Percentiles rank a stretch among this genome's conserved stretches.
Evolutionary conservation across 2,329 filamentous ascomycete genomes (phyloP).

Genomic region (Xylariaceae sp.): DNA sequence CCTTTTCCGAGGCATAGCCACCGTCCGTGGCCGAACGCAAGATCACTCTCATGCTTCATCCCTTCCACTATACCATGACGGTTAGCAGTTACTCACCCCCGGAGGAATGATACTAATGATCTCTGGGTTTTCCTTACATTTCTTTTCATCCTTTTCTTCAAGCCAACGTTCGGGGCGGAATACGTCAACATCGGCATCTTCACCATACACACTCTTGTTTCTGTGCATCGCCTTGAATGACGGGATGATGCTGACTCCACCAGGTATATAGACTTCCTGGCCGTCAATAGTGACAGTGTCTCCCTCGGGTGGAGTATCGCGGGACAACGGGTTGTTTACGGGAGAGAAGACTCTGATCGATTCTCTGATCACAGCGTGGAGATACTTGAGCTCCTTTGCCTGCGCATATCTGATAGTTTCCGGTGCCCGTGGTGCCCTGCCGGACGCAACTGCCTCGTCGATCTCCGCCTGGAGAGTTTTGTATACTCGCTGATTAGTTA

Average conservation of each 20-base stretch:
- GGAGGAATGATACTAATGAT: not conserved
- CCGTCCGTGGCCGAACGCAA: conserved; percentile 24
- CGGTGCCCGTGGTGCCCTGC: conserved; percentile 42
- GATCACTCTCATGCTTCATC: conserved; percentile 18
- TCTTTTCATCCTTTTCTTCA: conserved; percentile 18
- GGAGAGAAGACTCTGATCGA: conserved; percentile 47
- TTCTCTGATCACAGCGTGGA: conserved; percentile 51
- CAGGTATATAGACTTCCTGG: conserved; percentile 16
- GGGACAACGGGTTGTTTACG: conserved; percentile 30
- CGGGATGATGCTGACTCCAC: conserved; percentile 16
- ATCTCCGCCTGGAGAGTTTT: conserved; percentile 51
- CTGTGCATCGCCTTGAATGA: conserved; percentile 22
- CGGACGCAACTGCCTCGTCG: conserved; percentile 42
- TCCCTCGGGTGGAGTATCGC: conserved; percentile 23
- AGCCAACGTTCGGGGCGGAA: conserved; percentile 33
- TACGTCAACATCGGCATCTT: conserved; percentile 22
- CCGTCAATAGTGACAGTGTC: conserved; percentile 20
- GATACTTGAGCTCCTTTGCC: conserved; percentile 45
- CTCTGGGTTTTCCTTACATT: not conserved
- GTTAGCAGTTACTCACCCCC: not conserved
- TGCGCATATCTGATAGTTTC: conserved; percentile 40
- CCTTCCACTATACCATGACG: conserved; percentile 10
- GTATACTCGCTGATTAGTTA: conserved; percentile 53
- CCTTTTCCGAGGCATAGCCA: conserved; percentile 28
- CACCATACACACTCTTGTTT: conserved; percentile 16